Conservation (phyloP, 2,329 filamentous ascomycete genomes). For the Helotiales sp. region DNA sequence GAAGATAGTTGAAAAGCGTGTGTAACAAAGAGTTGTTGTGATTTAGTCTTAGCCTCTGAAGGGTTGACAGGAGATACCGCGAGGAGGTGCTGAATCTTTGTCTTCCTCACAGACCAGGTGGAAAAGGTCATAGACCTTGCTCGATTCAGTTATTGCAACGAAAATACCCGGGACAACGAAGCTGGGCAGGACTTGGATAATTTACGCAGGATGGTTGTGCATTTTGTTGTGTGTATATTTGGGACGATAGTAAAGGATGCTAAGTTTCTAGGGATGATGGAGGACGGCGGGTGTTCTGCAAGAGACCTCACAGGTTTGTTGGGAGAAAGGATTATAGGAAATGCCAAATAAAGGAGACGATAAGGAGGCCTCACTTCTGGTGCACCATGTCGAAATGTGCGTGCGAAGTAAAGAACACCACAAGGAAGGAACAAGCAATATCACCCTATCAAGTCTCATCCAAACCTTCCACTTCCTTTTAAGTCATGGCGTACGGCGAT, state of each 20-base stretch:
- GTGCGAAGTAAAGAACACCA: not conserved
- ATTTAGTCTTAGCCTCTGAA: no score
- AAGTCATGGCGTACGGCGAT: not conserved
- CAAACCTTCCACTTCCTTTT: not conserved
- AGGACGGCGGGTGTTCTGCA: constrained; percentile 15
- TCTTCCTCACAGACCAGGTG: no score
- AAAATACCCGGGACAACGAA: constrained; percentile 18
- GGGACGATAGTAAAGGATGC: constrained; percentile 10
- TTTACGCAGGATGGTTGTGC: constrained; percentile 19
- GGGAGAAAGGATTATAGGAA: constrained; percentile 4
- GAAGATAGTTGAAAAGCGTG: no score
- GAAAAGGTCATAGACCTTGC: constrained; percentile 14
- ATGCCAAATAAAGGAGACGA: not conserved
- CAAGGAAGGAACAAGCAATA: not conserved
- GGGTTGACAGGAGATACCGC: no score
- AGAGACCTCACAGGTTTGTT: constrained; percentile 18
- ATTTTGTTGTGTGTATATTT: constrained; percentile 15
- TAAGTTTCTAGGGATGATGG: constrained; percentile 17
- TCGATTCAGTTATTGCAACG: constrained; percentile 20
- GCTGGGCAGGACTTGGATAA: constrained; percentile 11
- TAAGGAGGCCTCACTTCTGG: not conserved
- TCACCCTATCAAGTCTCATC: not conserved
- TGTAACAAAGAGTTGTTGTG: no score
- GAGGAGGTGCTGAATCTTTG: no score
- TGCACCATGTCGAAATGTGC: not conserved